Evolutionary conservation across 805 yeast species (phyloP).

Genomic region (Ogataea pignaliae): DNA sequence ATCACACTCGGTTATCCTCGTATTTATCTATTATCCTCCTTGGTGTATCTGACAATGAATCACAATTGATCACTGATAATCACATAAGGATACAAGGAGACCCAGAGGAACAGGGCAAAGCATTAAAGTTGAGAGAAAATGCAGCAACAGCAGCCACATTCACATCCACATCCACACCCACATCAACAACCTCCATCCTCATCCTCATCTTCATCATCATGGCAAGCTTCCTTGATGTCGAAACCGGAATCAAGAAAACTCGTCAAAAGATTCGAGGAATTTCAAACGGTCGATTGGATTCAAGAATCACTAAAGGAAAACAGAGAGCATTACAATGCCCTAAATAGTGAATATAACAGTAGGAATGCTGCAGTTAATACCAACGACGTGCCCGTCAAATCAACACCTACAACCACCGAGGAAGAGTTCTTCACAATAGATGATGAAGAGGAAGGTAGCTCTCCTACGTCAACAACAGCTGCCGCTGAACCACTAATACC

Average conservation of each 20-base stretch:
- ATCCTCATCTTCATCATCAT: constrained; percentile 12
- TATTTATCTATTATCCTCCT: too few relatives aligned
- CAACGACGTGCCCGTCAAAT: too few relatives aligned
- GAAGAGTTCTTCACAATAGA: too few relatives aligned
- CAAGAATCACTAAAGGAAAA: constrained; percentile 55
- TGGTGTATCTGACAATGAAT: too few relatives aligned
- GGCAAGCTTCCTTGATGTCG: constrained; percentile 20
- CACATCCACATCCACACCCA: not conserved
- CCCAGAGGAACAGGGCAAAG: not conserved
- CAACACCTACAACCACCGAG: too few relatives aligned
- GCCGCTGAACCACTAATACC: too few relatives aligned
- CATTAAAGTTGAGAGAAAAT: not conserved
- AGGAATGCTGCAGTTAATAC: not conserved
- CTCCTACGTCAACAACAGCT: too few relatives aligned
- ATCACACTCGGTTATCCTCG: too few relatives aligned
- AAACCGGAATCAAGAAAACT: constrained; percentile 12
- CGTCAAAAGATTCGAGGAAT: constrained; percentile 52
- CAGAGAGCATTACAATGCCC: constrained; percentile 21
- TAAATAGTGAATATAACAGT: constrained; percentile 6
- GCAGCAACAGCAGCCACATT: not conserved
- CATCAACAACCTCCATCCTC: constrained; percentile 3
- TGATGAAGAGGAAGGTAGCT: too few relatives aligned
- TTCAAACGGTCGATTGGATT: constrained; percentile 67
- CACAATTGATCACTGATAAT: too few relatives aligned
- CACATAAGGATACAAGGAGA: not conserved